Evolutionary conservation across 2,329 filamentous ascomycete genomes (phyloP).

Genomic region (Claviceps sp.): DNA sequence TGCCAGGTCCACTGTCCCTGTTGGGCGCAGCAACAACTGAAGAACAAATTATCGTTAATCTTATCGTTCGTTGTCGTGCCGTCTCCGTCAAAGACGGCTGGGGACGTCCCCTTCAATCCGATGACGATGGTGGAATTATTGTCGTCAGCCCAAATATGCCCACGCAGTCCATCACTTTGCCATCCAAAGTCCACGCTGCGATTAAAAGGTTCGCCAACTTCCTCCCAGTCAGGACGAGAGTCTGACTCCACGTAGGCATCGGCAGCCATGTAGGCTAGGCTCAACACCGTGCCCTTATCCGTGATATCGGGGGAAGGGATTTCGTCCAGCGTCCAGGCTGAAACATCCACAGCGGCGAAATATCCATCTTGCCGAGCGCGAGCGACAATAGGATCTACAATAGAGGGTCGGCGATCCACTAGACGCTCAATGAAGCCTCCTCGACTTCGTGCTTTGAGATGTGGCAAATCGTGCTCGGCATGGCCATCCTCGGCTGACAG

Average conservation of each 20-base stretch:
- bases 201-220: slow-evolving; percentile 69
- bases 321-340: slow-evolving; percentile 73
- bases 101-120: slow-evolving; percentile 80
- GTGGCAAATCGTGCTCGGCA: slow-evolving; percentile 34
- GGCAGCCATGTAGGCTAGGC: slow-evolving; percentile 74
- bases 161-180: slow-evolving; percentile 76
- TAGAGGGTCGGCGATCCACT: slow-evolving; percentile 59
- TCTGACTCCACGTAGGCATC: slow-evolving; percentile 76
- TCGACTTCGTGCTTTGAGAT: slow-evolving; percentile 49
- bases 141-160: slow-evolving; percentile 84
- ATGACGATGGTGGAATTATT: slow-evolving; percentile 80
- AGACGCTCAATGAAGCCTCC: slow-evolving; percentile 65
- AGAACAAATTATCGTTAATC: slow-evolving; percentile 93
- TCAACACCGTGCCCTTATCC: slow-evolving; percentile 73
- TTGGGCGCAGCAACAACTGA: slow-evolving; percentile 94
- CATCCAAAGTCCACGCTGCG: slow-evolving; percentile 84
- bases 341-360: slow-evolving; percentile 52
- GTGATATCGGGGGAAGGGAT: slow-evolving; percentile 68
- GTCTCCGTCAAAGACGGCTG: slow-evolving; percentile 89
- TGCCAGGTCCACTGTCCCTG: slow-evolving; percentile 83
- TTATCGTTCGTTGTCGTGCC: slow-evolving; percentile 97
- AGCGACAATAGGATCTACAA: slow-evolving; percentile 67
- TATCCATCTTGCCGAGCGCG: slow-evolving; percentile 56
- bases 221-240: slow-evolving; percentile 65
- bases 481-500: slow-evolving; percentile 46